Base-by-base conservation (phyloP, 495 filamentous ascomycete species). In the Aspergillus sclerotiicarbonarius region DNA sequence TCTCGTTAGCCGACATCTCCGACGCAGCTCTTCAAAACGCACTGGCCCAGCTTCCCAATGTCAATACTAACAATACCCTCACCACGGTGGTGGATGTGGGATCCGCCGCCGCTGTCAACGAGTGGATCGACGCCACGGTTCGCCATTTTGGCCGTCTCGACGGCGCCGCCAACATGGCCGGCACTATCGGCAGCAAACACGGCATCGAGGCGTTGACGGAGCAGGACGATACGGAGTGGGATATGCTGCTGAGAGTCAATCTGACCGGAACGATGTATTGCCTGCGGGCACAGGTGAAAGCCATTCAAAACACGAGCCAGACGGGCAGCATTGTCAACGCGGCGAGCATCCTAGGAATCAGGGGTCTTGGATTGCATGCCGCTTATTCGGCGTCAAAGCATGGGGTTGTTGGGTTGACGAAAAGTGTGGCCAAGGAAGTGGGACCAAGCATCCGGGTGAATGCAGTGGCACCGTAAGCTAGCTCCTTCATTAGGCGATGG, bases 141-240 rank as follows among this genome's bases (percentile, higher is more conserved):
- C 31, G 59, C 30, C 59, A 68, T 18, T 80, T 81, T 46, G 81
- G 78, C 1, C 56, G 58, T 1, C 60, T 87, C 20, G 80, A 84
- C 56, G 84, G 83, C 15, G 82, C 82, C 4, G 83, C 81, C 0
- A 86, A 86, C 60, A 71, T 84, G 48, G 84, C 84, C 0, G 84
- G 84, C 6, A 68, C 76, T 1, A 69, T 80, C 10, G 79, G 74
- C 2, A 69, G 70, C 45, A 32, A 66, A 8, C 63, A 71, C 37
- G 75, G 72, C 0, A 51, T 67, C 6, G 70, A 64, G 7, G 48
- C 39, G 10, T 65, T 84, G 13, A 63, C 66, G 8, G 75, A 81
- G 1, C 55, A 74, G 54, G 65, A 72, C 12, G 74, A 77, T 44
- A 75, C 78, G 10, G 81, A 82, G 57, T 85, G 80, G 81, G 66